These are phyloP conservation scores for Morella rubra DNA, from an alignment of 306 rosid genomes.

Conservation along the genomic window DNA sequence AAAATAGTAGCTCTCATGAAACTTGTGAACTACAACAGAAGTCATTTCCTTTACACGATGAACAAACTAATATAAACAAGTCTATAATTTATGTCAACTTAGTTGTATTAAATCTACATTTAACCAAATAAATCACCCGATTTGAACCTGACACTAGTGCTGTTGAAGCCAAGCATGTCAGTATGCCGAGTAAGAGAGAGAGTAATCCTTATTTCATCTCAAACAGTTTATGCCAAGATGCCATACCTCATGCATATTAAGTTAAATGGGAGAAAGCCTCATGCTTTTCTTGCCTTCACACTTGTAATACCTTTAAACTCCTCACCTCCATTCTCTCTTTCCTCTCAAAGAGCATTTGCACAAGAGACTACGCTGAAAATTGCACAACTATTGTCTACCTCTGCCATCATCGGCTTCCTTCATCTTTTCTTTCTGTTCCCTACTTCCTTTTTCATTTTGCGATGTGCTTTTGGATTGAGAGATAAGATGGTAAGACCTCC, in stretches of 20 bases:
- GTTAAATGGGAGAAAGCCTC: constrained; percentile 53
- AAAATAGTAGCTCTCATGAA: constrained; percentile 46
- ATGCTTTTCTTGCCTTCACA: constrained; percentile 74
- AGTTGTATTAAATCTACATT: constrained; percentile 51
- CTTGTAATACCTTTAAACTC: constrained; percentile 59
- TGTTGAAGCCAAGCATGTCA: constrained; percentile 43
- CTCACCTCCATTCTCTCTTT: constrained; percentile 35
- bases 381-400: constrained; percentile 15
- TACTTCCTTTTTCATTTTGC: constrained; percentile 12
- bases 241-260: constrained; percentile 54
- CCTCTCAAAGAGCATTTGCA: constrained; percentile 41
- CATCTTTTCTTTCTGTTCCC: constrained; percentile 13
- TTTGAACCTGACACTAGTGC: constrained; percentile 57
- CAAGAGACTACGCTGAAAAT: constrained; percentile 23
- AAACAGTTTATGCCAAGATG: constrained; percentile 34
- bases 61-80: constrained; percentile 32
- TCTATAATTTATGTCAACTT: constrained; percentile 22
- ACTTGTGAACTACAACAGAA: constrained; percentile 39
- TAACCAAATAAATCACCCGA: constrained; percentile 70
- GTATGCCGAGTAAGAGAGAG: constrained; percentile 37
- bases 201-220: constrained; percentile 30
- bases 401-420: neutral
- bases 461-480: constrained; percentile 24
- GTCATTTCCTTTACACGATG: constrained; percentile 38
- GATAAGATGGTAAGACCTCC: constrained; percentile 64